Conservation (phyloP, 768 basidiomycete genomes). For the Bullera alba region DNA sequence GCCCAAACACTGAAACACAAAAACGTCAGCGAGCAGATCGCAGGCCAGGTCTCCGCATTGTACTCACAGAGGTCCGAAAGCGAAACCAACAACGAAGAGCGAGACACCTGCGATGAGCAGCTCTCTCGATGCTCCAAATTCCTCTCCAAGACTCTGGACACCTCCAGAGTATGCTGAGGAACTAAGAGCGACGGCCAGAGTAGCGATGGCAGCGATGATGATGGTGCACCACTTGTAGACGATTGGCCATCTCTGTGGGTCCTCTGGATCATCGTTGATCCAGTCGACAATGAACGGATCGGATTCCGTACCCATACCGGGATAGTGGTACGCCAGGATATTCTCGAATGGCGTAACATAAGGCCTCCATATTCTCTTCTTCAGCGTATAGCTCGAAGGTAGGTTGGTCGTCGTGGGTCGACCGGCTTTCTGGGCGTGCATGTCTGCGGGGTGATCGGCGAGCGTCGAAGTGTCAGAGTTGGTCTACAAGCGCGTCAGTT, state of each 20-base stretch:
- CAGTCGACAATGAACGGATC: conserved; percentile 44
- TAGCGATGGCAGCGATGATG: conserved; percentile 27
- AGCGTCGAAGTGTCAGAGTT: no score
- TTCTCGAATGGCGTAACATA: conserved; percentile 35
- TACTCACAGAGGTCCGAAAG: conserved; percentile 38
- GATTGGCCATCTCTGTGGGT: conserved; percentile 36
- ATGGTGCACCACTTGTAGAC: conserved; percentile 40
- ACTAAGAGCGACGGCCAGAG: conserved; percentile 37
- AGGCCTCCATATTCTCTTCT: conserved; percentile 31
- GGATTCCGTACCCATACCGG: conserved; percentile 35
- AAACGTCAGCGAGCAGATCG: no score
- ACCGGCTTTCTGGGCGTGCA: no score
- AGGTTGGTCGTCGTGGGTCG: no score
- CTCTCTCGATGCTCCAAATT: conserved; percentile 29
- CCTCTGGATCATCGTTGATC: conserved; percentile 39
- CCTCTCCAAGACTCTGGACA: conserved; percentile 9
- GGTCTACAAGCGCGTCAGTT: no score
- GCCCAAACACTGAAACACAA: conserved; percentile 51
- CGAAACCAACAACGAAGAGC: conserved; percentile 48
- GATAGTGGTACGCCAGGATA: conserved; percentile 31
- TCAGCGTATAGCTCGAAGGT: conserved; percentile 16
- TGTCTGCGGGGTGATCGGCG: no score
- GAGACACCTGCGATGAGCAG: conserved; percentile 34
- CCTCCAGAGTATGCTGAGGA: conserved; percentile 38
- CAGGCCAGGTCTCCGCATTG: no score